A percentile compares a stretch with the other conserved stretches of the same genome.
phyloP scores from a whole-genome alignment of 306 rosid species.

The Rubus idaeus region DNA sequence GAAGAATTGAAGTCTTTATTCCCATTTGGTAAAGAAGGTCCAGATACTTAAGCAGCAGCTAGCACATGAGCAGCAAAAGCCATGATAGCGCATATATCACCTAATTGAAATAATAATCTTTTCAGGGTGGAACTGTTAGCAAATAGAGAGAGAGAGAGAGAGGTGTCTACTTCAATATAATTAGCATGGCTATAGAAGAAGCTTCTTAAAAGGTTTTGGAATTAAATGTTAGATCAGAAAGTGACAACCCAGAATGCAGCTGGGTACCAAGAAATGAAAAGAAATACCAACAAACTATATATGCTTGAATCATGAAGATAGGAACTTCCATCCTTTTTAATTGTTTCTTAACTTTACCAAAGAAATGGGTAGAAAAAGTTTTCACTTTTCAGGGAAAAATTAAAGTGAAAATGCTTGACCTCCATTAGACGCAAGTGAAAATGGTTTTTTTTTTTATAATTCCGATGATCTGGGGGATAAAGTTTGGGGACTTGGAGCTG shows the following conservation, averaged over 20 bases:
- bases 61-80: not conserved
- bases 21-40: not conserved
- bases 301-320: constrained; percentile 20
- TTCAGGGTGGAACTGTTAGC: constrained; percentile 15
- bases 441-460: constrained; percentile 17
- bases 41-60: not conserved
- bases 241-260: constrained; percentile 39
- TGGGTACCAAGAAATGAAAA: constrained; percentile 56
- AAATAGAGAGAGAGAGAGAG: constrained; percentile 11
- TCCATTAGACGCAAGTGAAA: constrained; percentile 61
- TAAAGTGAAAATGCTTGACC: constrained; percentile 64
- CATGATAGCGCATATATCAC: not conserved
- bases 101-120: not conserved
- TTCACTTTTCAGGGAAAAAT: constrained; percentile 20
- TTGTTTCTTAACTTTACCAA: constrained; percentile 17
- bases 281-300: constrained; percentile 46
- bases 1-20: not conserved
- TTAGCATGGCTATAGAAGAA: constrained; percentile 41
- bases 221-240: constrained; percentile 6
- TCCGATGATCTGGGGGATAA: constrained; percentile 23
- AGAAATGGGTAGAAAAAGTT: constrained; percentile 10
- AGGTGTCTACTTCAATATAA: constrained; percentile 31
- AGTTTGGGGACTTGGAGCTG: constrained; percentile 12
- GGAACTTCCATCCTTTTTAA: constrained; percentile 29
- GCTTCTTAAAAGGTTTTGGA: constrained; percentile 19